Evolutionary conservation across 2,329 filamentous ascomycete species (phyloP), one percentile per base, ranked within the genome.

Genomic region (Neopestalotiopsis rosae): DNA sequence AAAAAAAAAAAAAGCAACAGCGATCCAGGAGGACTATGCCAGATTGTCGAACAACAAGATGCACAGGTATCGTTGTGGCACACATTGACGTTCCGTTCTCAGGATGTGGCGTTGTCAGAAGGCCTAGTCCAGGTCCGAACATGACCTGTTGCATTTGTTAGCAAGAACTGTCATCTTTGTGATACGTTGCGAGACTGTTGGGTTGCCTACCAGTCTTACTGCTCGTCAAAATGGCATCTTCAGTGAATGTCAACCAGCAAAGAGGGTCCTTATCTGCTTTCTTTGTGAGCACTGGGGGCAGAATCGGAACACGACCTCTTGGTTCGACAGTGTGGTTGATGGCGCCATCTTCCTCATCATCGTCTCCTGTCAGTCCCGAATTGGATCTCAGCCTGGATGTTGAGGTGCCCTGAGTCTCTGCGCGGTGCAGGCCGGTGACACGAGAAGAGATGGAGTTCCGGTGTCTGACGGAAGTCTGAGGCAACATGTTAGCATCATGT

Each of bases 251-350:
- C 52, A 99, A 82, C 92, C 95, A 97, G 79, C 90, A 93, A 61
- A 97, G 85, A 66, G 95, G 94, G 80, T 98, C 94, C 70, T 91
- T 89, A 79, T 97, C 94, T 45, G 97, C 90, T 13, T 88, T 85
- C 80, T 97, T 98, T 62, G 92, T 94, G 88, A 97, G 90, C 32
- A 99, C 94, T 61, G 96, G 95, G 65, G 95, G 95, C 67, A 98
- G 83, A 81, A 95, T 92, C 28, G 95, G 93, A 61, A 94, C 97
- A 74, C 90, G 89, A 38, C 93, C 89, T 73, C 94, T 88, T n/a
- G 94, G 90, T 80, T 97, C 94, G 32, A 98, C 94, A 1, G 91
- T 86, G 80, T 98, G 95, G 71, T 91, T 88, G 66, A 93, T 85
- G 65, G 87, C 86, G 70, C 86, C 85, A 45, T 89, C 88, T 30